Percentiles rank a stretch among this genome's conserved stretches.
These are phyloP conservation scores for Umbilicus rupestris DNA, from an alignment of 164 flowering plant genomes.

Conservation along the genomic window DNA sequence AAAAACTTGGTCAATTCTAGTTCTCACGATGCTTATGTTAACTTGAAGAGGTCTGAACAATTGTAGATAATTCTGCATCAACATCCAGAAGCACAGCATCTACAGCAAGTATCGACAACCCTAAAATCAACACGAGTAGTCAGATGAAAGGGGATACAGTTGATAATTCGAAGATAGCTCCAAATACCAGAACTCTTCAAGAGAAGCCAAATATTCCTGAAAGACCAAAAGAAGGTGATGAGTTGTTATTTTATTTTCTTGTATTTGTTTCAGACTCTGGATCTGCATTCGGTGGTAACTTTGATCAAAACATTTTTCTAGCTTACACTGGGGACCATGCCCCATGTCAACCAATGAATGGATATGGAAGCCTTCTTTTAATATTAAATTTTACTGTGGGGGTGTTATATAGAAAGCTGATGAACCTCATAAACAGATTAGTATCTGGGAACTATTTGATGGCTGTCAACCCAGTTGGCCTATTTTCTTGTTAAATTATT, in stretches of 20 bases:
- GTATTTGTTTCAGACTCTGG: neutral
- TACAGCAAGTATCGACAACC: constrained; percentile 14
- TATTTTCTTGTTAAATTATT: too few relatives aligned
- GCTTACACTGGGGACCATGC: neutral
- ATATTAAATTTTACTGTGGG: neutral
- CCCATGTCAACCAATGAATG: neutral
- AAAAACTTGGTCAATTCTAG: neutral
- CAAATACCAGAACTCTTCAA: constrained; percentile 19
- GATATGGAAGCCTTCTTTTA: too few relatives aligned
- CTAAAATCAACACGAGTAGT: constrained; percentile 16
- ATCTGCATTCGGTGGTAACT: neutral
- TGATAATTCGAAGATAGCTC: constrained; percentile 13
- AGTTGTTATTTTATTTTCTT: neutral
- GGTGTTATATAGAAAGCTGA: neutral
- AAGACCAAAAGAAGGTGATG: constrained; percentile 74
- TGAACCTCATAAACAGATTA: too few relatives aligned
- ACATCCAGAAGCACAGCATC: constrained; percentile 14
- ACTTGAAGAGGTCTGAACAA: constrained; percentile 9
- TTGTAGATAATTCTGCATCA: constrained; percentile 28
- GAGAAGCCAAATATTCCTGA: constrained; percentile 52
- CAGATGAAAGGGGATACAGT: constrained; percentile 12
- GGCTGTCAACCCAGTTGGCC: too few relatives aligned
- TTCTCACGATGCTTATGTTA: neutral
- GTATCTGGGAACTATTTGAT: too few relatives aligned
- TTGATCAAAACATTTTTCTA: neutral